Conservation (phyloP, 148 eudicot species). For the Arbutus unedo region DNA sequence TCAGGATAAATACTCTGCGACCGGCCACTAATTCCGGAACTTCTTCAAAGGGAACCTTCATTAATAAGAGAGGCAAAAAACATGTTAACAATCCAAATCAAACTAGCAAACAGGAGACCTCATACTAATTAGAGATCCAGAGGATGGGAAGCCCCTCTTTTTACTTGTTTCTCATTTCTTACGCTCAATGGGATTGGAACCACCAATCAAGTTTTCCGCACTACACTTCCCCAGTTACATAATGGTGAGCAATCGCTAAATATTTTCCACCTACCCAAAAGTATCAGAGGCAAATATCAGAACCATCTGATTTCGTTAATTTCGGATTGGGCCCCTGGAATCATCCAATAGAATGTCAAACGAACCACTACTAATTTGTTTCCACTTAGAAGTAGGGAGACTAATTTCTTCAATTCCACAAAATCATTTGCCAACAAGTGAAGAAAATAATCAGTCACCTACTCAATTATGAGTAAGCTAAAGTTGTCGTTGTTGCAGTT, state of each 20-base stretch:
- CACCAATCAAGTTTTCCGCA: background rate
- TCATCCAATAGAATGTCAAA: constrained; percentile 2
- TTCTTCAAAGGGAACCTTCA: constrained; percentile 93
- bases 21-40: constrained; percentile 86
- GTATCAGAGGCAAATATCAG: constrained; percentile 1
- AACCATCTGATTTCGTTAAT: background rate
- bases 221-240: background rate
- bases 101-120: background rate
- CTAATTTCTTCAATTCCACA: background rate
- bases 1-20: constrained; percentile 68
- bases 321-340: background rate
- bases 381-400: constrained; percentile 3
- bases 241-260: background rate
- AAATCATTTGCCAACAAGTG: background rate
- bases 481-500: background rate
- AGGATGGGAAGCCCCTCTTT: background rate
- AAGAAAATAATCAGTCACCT: background rate
- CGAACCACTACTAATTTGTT: background rate
- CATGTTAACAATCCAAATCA: constrained; percentile 17
- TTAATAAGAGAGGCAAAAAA: constrained; percentile 14
- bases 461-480: background rate
- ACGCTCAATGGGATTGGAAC: background rate
- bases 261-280: background rate
- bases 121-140: background rate
- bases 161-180: background rate